A percentile compares a stretch with the other conserved stretches of the same genome.
Evolutionary conservation across 1,284 basidiomycete species (phyloP).

Genomic region (Ustilago cynodontis): DNA sequence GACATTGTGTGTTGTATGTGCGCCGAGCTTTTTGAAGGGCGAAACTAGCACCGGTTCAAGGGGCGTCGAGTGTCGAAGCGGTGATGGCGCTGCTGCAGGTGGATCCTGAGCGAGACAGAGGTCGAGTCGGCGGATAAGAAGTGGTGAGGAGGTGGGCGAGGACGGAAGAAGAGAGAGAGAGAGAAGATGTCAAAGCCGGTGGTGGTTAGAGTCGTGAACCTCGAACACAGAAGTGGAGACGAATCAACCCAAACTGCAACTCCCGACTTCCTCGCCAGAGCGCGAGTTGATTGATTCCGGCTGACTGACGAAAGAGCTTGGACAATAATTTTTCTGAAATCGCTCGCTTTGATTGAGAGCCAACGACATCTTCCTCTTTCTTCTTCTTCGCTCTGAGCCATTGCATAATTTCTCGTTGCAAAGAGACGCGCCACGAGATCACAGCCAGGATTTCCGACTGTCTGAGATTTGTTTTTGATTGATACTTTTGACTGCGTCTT

Average conservation of each 20-base stretch:
- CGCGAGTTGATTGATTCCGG: neutral
- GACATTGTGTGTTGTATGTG: constrained; percentile 19
- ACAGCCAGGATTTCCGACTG: constrained; percentile 6
- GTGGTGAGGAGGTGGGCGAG: neutral
- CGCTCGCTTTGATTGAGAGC: neutral
- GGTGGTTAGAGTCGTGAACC: constrained; percentile 1
- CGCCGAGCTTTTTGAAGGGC: too few relatives aligned
- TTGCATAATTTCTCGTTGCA: constrained; percentile 19
- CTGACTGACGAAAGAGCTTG: constrained; percentile 13
- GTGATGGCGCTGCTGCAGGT: neutral
- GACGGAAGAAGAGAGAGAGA: neutral
- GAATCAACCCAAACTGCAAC: neutral
- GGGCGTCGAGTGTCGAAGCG: neutral
- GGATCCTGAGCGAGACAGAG: neutral
- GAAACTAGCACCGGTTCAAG: neutral
- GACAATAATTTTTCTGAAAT: constrained; percentile 31
- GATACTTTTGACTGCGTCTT: too few relatives aligned
- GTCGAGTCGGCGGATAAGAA: neutral
- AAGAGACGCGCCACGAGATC: constrained; percentile 42
- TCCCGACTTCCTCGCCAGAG: constrained; percentile 38
- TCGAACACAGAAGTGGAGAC: constrained; percentile 30
- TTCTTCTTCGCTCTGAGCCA: constrained; percentile 11
- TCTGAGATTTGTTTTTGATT: constrained; percentile 20
- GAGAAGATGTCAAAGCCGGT: neutral
- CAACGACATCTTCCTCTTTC: constrained; percentile 20